These are phyloP conservation scores for Penicillium frequentans DNA, from an alignment of 2,329 filamentous ascomycete genomes.

Conservation along the genomic window DNA sequence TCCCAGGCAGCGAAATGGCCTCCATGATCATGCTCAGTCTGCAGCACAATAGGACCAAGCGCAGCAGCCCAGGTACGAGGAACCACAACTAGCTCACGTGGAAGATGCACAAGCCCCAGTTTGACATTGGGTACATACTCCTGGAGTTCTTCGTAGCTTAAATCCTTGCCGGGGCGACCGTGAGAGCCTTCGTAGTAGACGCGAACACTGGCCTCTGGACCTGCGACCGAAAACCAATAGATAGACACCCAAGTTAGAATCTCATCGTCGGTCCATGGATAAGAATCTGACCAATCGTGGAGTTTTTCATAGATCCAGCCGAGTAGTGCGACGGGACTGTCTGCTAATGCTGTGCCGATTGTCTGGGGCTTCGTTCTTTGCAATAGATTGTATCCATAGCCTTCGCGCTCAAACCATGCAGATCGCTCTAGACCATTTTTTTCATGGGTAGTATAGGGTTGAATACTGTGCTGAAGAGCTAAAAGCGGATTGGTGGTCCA, in stretches of 20 bases:
- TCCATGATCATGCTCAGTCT: slow-evolving; percentile 16
- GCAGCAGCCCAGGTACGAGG: slow-evolving; percentile 20
- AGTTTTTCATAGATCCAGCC: slow-evolving; percentile 83
- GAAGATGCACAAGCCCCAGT: slow-evolving; percentile 20
- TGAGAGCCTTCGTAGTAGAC: slow-evolving; percentile 69
- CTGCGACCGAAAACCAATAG: slow-evolving; percentile 70
- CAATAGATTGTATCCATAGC: slow-evolving; percentile 54
- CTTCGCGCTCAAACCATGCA: slow-evolving; percentile 22
- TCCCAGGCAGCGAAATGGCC: slow-evolving; percentile 27
- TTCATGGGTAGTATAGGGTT: slow-evolving; percentile 19
- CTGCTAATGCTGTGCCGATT: slow-evolving; percentile 65
- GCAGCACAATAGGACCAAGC: slow-evolving; percentile 17
- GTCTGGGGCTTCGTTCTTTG: slow-evolving; percentile 74
- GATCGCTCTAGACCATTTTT: slow-evolving; percentile 14
- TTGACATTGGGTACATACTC: slow-evolving; percentile 16
- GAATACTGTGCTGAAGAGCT: slow-evolving; percentile 37
- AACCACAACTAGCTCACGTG: slow-evolving; percentile 18
- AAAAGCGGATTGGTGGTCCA: slow-evolving; percentile 56
- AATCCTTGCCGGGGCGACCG: background rate
- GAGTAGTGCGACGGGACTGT: slow-evolving; percentile 69
- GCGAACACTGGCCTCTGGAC: slow-evolving; percentile 64
- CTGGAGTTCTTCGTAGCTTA: slow-evolving; percentile 11
- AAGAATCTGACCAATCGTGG: slow-evolving; percentile 72
- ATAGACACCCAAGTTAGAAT: slow-evolving; percentile 72
- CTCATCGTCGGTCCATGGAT: slow-evolving; percentile 74